These are phyloP conservation scores for Metschnikowia peoriensis DNA, from an alignment of 805 yeast species.

Conservation along the genomic window DNA sequence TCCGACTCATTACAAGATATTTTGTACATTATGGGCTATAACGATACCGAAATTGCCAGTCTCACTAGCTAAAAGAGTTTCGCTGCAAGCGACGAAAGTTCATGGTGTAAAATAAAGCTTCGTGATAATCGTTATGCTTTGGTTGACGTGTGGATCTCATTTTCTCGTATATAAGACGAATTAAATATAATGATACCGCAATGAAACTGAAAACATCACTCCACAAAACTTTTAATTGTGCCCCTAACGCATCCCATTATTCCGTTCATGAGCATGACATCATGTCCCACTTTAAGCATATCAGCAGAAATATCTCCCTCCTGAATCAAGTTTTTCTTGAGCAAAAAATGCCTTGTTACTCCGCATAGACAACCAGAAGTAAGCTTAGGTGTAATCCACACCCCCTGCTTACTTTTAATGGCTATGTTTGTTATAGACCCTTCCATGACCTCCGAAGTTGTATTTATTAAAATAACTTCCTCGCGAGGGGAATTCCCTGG, in stretches of 20 bases:
- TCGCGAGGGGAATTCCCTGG: constrained; percentile 50
- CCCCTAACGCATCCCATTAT: constrained; percentile 77
- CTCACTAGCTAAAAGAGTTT: constrained; percentile 1
- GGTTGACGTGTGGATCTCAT: no score
- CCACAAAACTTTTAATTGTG: constrained; percentile 29
- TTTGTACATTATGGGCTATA: constrained; percentile 76
- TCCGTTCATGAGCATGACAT: constrained; percentile 74
- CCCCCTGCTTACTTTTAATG: constrained; percentile 42
- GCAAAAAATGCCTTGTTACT: constrained; percentile 64
- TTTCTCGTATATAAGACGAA: no score
- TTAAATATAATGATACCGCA: not conserved
- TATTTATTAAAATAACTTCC: constrained; percentile 62
- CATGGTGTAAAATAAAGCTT: no score
- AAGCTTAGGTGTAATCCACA: constrained; percentile 82
- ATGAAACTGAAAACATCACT: not conserved
- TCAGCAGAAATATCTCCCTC: constrained; percentile 50
- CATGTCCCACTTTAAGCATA: constrained; percentile 63
- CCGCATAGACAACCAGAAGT: constrained; percentile 84
- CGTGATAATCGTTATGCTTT: no score
- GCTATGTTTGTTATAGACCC: constrained; percentile 85
- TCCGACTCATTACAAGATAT: constrained; percentile 70
- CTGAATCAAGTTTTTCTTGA: constrained; percentile 49
- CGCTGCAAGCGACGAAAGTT: no score
- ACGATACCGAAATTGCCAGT: constrained; percentile 49
- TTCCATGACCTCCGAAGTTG: constrained; percentile 62